phyloP scores from a whole-genome alignment of 2,329 filamentous ascomycete species.

The Pseudopyrenochaeta lycopersici region DNA sequence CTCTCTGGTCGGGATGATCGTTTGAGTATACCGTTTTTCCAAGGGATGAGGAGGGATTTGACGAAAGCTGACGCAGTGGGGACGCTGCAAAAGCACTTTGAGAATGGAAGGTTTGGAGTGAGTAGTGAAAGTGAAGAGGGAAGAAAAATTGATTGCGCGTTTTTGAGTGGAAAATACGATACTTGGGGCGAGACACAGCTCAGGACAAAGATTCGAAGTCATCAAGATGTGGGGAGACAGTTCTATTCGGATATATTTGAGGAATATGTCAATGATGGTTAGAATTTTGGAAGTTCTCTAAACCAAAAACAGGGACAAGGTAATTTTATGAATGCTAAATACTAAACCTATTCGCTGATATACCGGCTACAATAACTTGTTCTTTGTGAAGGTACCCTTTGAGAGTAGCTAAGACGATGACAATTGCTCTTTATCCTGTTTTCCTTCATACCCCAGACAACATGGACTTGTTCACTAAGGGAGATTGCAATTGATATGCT shows the following conservation, averaged over 20 bases:
- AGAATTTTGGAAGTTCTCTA: neutral
- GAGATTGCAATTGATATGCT: too few relatives aligned
- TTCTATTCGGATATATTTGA: constrained; percentile 44
- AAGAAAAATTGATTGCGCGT: constrained; percentile 15
- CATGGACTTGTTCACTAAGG: too few relatives aligned
- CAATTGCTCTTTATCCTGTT: too few relatives aligned
- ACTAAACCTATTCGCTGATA: too few relatives aligned
- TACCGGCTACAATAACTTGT: too few relatives aligned
- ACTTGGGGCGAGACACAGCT: constrained; percentile 51
- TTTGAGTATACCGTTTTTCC: constrained; percentile 51
- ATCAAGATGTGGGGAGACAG: constrained; percentile 45
- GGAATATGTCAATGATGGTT: constrained; percentile 10
- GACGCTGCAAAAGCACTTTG: constrained; percentile 12
- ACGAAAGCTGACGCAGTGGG: constrained; percentile 24
- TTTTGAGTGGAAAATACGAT: constrained; percentile 22
- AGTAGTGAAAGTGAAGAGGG: constrained; percentile 14
- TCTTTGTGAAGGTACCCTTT: too few relatives aligned
- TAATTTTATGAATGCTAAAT: neutral
- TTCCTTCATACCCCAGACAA: too few relatives aligned
- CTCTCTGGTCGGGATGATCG: constrained; percentile 14
- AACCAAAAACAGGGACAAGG: neutral
- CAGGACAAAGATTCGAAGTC: constrained; percentile 47
- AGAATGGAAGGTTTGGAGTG: neutral
- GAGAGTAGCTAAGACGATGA: too few relatives aligned
- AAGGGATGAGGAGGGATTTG: constrained; percentile 40